A percentile compares a stretch with the other conserved stretches of the same genome.
phyloP scores from a whole-genome alignment of 2,329 filamentous ascomycete genomes.

The Botrytis cinerea region DNA sequence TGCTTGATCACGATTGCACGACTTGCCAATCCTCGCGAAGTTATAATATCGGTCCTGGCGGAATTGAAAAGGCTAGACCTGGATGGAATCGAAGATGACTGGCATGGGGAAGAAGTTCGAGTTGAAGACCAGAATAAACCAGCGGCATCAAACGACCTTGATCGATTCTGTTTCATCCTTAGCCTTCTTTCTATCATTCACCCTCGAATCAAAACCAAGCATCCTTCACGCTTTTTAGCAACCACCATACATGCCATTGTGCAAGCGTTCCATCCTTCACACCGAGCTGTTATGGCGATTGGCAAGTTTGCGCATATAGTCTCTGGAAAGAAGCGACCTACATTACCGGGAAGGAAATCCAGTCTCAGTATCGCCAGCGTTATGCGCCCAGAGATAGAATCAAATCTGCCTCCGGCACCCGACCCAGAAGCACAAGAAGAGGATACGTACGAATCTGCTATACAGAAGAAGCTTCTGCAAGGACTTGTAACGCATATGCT shows the following conservation, averaged over 20 bases:
- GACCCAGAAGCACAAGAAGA: conserved; percentile 61
- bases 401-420: conserved; percentile 50
- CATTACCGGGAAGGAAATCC: conserved; percentile 59
- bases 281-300: conserved; percentile 68
- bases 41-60: conserved; percentile 78
- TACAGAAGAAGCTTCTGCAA: conserved; percentile 67
- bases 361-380: conserved; percentile 55
- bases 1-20: conserved; percentile 75
- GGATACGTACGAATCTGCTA: conserved; percentile 58
- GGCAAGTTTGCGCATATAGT: conserved; percentile 71
- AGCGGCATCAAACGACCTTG: conserved; percentile 31
- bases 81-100: conserved; percentile 42
- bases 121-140: conserved; percentile 30
- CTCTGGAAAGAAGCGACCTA: conserved; percentile 65
- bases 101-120: conserved; percentile 28
- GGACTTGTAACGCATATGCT: conserved; percentile 77
- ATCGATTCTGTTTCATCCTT: conserved; percentile 68
- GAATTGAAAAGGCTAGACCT: conserved; percentile 62
- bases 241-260: conserved; percentile 74
- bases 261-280: conserved; percentile 62
- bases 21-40: conserved; percentile 77
- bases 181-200: conserved; percentile 74
- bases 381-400: conserved; percentile 54
- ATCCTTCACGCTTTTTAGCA: conserved; percentile 76
- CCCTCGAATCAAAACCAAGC: conserved; percentile 72